Base-by-base conservation (phyloP, 257 asterid species). In the Fraxinus quadrangulata region DNA sequence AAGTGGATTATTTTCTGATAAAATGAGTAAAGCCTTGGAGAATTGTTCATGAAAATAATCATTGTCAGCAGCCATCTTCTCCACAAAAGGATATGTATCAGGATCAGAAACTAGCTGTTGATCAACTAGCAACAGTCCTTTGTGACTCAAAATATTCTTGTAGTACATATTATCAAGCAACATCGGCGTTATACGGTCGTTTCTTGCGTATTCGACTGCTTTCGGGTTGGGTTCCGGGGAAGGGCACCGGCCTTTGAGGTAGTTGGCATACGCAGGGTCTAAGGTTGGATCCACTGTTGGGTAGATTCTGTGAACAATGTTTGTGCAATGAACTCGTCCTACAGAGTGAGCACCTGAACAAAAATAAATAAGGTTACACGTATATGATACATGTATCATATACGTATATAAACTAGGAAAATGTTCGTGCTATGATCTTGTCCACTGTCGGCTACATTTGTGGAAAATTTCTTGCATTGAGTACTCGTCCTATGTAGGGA, bases 1-100 rank as follows among this genome's bases (percentile, higher is more conserved):
- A 11, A 92, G 80, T 0, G 97, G 97, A 87, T 89, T 91, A 78
- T 91, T 87, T 78, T 92, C 96, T 1, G 98, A 94, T 23, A 94
- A 54, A 71, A 83, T 82, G 13, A 84, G 42, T 45, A 94, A 10
- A 34, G 97, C 93, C 79, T 87, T 86, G 0, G 92, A 54, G 69
- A 94, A 92, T 12, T 92, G 97, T 0, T 85, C 86, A 34, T 83
- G 91, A 33, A 94, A 94, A 66, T 92, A 92, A 2, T 74, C 87
- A 72, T 92, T 94, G 75, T 94, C 91, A 3, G 80, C 84, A 10
- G 96, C 94, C 97, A 94, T 92, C 77, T 87, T 94, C 77, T 24
- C 74, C 69, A 92, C 98, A 73, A 87, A 89, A 14, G 93, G 92
- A 78, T 84, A 80, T 0, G 97, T 92, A 6, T 69, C 69, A 2